Conservation (phyloP, 257 asterid genomes). For the Rubia yunnanensis region DNA sequence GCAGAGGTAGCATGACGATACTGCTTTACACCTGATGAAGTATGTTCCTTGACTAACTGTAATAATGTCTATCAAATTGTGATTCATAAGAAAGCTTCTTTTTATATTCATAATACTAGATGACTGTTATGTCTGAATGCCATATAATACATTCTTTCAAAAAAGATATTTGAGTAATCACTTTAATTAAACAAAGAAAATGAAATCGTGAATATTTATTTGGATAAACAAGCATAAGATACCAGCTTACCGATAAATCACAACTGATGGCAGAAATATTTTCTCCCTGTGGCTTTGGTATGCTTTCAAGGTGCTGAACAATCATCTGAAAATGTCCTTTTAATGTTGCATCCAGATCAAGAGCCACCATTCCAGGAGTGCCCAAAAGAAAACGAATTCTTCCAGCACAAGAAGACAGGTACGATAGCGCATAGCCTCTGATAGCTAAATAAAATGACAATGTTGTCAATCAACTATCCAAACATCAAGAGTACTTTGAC, state of each 20-base stretch:
- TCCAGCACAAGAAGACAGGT: constrained; percentile 93
- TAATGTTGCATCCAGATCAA: constrained; percentile 79
- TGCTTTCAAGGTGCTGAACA: constrained; percentile 85
- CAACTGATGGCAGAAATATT: constrained; percentile 75
- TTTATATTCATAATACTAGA: not conserved
- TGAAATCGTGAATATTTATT: not conserved
- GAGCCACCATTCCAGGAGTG: constrained; percentile 99
- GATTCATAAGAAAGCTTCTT: not conserved
- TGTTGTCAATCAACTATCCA: not conserved
- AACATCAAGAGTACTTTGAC: not conserved
- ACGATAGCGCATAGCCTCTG: constrained; percentile 94
- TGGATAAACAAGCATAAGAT: not conserved
- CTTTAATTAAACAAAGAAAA: not conserved
- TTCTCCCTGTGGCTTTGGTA: constrained; percentile 95
- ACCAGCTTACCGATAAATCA: constrained; percentile 83
- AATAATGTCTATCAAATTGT: not conserved
- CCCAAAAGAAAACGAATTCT: constrained; percentile 95
- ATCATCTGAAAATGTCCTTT: constrained; percentile 87
- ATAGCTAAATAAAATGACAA: constrained; percentile 53
- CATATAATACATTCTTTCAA: not conserved
- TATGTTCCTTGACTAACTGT: not conserved
- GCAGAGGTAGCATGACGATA: not conserved
- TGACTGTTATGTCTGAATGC: not conserved
- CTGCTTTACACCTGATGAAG: not conserved
- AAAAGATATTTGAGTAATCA: too few species aligned